Conservation (phyloP, 768 basidiomycete genomes). For the Astraeus odoratus region DNA sequence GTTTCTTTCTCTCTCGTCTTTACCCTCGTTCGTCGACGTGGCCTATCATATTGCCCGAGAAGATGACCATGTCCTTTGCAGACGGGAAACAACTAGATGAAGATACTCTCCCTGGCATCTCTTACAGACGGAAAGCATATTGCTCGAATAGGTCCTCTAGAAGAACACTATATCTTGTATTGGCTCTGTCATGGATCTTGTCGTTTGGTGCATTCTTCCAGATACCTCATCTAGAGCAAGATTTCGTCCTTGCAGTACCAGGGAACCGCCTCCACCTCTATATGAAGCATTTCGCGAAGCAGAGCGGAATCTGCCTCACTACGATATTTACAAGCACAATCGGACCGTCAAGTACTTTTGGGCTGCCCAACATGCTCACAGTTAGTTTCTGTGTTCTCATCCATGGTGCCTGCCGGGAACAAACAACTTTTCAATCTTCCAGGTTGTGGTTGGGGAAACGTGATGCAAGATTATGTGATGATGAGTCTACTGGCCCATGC, state of each 20-base stretch:
- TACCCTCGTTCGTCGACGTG: too few relatives aligned
- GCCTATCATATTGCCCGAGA: too few relatives aligned
- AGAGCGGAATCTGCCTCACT: constrained; percentile 38
- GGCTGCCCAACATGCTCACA: constrained; percentile 38
- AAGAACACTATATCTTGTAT: too few relatives aligned
- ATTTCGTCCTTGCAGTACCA: background rate
- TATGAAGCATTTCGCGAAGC: constrained; percentile 32
- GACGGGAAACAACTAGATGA: too few relatives aligned
- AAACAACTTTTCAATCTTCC: background rate
- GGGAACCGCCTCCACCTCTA: constrained; percentile 30
- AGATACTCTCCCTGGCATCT: too few relatives aligned
- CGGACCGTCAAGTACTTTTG: constrained; percentile 36
- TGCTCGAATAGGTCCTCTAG: too few relatives aligned
- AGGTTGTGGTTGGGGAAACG: constrained; percentile 37
- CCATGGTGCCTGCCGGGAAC: background rate
- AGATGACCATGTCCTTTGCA: too few relatives aligned
- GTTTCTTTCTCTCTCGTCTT: too few relatives aligned
- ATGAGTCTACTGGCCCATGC: constrained; percentile 29
- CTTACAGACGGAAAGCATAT: too few relatives aligned
- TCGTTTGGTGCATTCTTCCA: too few relatives aligned
- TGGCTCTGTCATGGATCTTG: too few relatives aligned
- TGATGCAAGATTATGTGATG: constrained; percentile 35
- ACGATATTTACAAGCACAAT: constrained; percentile 29
- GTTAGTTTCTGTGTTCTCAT: constrained; percentile 20
- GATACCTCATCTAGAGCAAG: too few relatives aligned